Base-by-base conservation (phyloP, 2,329 filamentous ascomycete species). In the Aspergillus arachidicola region DNA sequence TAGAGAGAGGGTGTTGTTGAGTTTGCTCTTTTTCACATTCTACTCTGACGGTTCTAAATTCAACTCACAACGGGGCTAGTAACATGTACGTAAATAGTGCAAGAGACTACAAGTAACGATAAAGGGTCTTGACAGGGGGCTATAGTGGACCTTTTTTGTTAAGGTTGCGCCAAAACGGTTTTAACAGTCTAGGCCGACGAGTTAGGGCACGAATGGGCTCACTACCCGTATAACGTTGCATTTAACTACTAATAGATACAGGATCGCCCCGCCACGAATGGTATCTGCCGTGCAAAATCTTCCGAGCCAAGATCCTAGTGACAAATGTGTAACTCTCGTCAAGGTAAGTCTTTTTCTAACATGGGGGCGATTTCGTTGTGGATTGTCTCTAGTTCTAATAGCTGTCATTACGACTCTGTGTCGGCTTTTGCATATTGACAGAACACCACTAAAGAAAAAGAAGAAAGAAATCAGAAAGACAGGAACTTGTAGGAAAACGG, bases 301-400 rank as follows among this genome's bases (percentile, higher is more conserved):
- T 46, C 43, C n/a, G 43, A 46, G 43, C 43, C 43, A 46, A 46
- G 43, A 46, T 46, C 21, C n/a, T 46, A 46, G 43, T 46, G 43
- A 46, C 43, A 46, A 46, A 46, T 46, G 19, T 23, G 43, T 23
- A 45, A 45, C 19, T 45, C 9, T 10, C 43, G n/a, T 45, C n/a
- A 45, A 45, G 14, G 21, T 21, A 11, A 46, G 43, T 21, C 43
- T 23, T 14, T 46, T 23, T 46, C 43, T 6, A 2, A 3, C 43
- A 46, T 46, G 43, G 43, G 43, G 43, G 43, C 43, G 43, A 14
- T 23, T 23, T 14, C 12, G n/a, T 43, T n/a, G 21, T 45, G n/a
- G n/a, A 6, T 2, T 45, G 36, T 45, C 43, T 21, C 41, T 23
- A 16, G 36, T 7, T 7, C 36, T 6, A 3, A 41, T 16, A 2